A percentile compares a stretch with the other conserved stretches of the same genome.
Evolutionary conservation across 768 basidiomycete species (phyloP).

Genomic region (Coprinellus aureogranulatus): DNA sequence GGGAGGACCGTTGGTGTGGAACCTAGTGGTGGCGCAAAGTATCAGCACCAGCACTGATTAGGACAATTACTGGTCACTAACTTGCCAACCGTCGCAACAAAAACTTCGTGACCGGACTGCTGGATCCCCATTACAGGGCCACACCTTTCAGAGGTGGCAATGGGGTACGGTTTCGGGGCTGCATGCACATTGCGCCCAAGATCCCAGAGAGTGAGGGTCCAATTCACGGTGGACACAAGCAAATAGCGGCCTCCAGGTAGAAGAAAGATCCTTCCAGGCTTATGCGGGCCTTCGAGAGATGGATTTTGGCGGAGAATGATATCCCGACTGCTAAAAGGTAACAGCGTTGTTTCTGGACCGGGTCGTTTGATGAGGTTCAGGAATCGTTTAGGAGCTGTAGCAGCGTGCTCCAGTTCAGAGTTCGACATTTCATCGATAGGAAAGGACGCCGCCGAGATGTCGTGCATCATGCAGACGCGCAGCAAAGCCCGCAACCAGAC

Average conservation of each 20-base stretch:
- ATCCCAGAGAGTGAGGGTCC: slow-evolving; percentile 6
- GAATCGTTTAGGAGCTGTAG: slow-evolving; percentile 1
- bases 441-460: slow-evolving; percentile 1
- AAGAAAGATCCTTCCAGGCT: background rate
- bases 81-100: too few species aligned
- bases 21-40: too few species aligned
- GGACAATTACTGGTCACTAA: too few species aligned
- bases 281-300: background rate
- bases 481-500: slow-evolving; percentile 1
- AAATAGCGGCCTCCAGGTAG: slow-evolving; percentile 14
- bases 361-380: background rate
- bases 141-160: background rate
- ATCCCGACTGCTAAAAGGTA: background rate
- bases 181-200: background rate
- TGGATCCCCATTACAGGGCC: too few species aligned
- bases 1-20: too few species aligned
- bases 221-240: background rate
- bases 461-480: background rate
- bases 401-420: slow-evolving; percentile 4
- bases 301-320: background rate
- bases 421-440: background rate
- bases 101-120: too few species aligned
- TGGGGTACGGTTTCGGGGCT: background rate
- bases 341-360: background rate
- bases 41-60: too few species aligned